Evolutionary conservation across 1,284 basidiomycete genomes (phyloP).

Genomic region (Somion occarium): DNA sequence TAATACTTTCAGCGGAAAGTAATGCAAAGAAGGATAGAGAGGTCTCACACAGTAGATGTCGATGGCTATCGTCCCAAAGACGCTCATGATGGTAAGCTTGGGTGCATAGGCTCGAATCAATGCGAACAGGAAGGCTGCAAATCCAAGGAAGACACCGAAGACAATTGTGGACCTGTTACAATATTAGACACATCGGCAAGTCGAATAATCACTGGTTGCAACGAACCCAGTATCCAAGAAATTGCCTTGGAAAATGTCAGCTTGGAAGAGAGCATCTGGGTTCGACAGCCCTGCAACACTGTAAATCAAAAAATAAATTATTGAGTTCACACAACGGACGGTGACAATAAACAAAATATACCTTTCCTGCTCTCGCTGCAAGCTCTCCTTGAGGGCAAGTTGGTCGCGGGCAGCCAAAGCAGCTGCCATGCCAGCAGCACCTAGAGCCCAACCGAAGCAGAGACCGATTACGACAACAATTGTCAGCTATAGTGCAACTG

Average conservation of each 20-base stretch:
- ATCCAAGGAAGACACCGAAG: conserved; percentile 67
- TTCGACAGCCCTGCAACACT: conserved; percentile 45
- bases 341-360: conserved; percentile 14
- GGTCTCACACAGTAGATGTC: conserved; percentile 58
- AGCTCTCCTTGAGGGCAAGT: conserved; percentile 40
- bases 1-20: background rate
- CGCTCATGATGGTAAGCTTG: conserved; percentile 51
- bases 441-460: conserved; percentile 73
- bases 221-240: conserved; percentile 61
- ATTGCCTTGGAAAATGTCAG: conserved; percentile 54
- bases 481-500: conserved; percentile 8
- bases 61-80: conserved; percentile 56
- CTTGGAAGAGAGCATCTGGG: conserved; percentile 42
- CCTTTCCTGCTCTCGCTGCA: conserved; percentile 43
- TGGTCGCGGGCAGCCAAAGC: conserved; percentile 53
- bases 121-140: conserved; percentile 59
- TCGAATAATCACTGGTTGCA: conserved; percentile 9
- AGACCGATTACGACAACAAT: conserved; percentile 52
- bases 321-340: background rate
- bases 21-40: background rate
- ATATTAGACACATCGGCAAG: conserved; percentile 1
- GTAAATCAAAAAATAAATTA: conserved; percentile 7
- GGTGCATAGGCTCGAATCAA: conserved; percentile 57
- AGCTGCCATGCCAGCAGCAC: conserved; percentile 67
- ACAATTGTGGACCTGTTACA: conserved; percentile 46